Percentiles rank a stretch among this genome's conserved stretches.
Evolutionary conservation across 2,329 filamentous ascomycete species (phyloP).

Genomic region (Domatiomyces catenatus): DNA sequence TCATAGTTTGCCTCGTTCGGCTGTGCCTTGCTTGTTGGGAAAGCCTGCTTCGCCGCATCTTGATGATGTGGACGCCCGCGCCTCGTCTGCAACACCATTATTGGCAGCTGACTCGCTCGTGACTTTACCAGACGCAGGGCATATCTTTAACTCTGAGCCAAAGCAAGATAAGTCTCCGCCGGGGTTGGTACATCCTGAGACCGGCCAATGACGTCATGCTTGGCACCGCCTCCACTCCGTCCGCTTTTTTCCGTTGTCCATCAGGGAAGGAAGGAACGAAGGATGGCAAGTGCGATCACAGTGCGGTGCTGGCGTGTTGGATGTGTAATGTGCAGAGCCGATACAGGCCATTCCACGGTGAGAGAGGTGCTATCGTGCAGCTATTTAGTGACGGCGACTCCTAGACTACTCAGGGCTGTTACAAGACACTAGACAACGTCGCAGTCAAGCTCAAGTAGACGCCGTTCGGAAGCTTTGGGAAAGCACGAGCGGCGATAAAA

Average conservation of each 20-base stretch:
- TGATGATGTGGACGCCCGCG: not conserved
- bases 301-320: not conserved
- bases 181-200: not conserved
- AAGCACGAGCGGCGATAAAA: not conserved
- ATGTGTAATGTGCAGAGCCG: not conserved
- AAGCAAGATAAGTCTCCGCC: not conserved
- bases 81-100: not conserved
- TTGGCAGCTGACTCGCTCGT: not conserved
- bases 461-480: not conserved
- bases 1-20: constrained; percentile 5
- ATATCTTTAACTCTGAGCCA: not conserved
- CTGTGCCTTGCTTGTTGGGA: not conserved
- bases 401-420: not conserved
- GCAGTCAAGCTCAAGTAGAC: not conserved
- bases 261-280: not conserved
- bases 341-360: not conserved
- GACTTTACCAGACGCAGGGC: not conserved
- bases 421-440: not conserved
- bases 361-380: not conserved
- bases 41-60: not conserved
- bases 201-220: not conserved
- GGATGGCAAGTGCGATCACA: not conserved
- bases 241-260: not conserved
- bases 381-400: not conserved
- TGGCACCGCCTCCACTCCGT: not conserved